Conservation (phyloP, 345 rosid genomes). For the Rubroshorea leprosula region DNA sequence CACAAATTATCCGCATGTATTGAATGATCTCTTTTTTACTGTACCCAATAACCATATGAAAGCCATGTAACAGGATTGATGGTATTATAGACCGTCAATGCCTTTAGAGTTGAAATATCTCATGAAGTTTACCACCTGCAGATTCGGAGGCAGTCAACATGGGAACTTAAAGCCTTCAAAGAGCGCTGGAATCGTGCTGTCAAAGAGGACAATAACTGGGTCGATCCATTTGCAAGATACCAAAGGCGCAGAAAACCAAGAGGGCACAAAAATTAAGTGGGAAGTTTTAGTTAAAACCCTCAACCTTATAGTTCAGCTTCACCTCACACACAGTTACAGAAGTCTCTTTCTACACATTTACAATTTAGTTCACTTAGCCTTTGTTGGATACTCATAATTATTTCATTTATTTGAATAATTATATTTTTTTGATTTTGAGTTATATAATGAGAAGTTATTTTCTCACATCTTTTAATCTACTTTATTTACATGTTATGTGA, state of each 20-base stretch:
- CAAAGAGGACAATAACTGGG: slow-evolving; percentile 61
- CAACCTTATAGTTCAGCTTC: slow-evolving; percentile 12
- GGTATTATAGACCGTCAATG: neutral
- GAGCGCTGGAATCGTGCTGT: slow-evolving; percentile 75
- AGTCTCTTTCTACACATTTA: slow-evolving; percentile 18
- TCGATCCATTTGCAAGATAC: slow-evolving; percentile 44
- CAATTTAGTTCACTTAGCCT: slow-evolving; percentile 18
- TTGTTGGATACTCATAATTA: slow-evolving; percentile 15
- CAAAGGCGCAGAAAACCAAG: slow-evolving; percentile 25
- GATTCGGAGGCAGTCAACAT: slow-evolving; percentile 90
- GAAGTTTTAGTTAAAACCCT: too few relatives aligned
- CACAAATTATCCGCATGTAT: too few relatives aligned
- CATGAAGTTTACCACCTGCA: slow-evolving; percentile 15
- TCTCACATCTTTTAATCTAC: too few relatives aligned
- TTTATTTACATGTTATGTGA: too few relatives aligned
- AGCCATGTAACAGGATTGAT: too few relatives aligned
- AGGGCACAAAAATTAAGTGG: slow-evolving; percentile 15
- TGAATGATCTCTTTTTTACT: too few relatives aligned
- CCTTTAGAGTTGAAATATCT: neutral
- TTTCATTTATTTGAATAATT: slow-evolving; percentile 31
- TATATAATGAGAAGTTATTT: too few relatives aligned
- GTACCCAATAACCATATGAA: too few relatives aligned
- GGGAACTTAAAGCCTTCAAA: slow-evolving; percentile 73
- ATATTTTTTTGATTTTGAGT: neutral
- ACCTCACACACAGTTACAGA: slow-evolving; percentile 6